These are phyloP conservation scores for Xylaria sp. DNA, from an alignment of 2,329 filamentous ascomycete genomes.

Conservation along the genomic window DNA sequence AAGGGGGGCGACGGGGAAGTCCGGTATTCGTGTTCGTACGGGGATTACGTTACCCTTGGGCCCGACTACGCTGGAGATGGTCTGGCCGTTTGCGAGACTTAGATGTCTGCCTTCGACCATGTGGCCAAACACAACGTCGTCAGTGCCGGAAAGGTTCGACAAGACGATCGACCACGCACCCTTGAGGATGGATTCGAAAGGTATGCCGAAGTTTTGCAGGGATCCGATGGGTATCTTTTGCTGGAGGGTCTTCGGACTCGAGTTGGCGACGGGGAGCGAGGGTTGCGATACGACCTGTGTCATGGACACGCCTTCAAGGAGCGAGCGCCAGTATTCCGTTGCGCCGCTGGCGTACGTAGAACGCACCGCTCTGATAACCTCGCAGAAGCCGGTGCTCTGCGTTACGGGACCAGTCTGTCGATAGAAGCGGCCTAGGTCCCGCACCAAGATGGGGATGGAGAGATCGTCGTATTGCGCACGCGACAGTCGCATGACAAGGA, in stretches of 20 bases:
- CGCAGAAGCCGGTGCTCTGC: conserved; percentile 57
- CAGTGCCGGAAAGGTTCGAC: conserved; percentile 57
- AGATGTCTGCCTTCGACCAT: conserved; percentile 60
- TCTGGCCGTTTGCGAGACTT: conserved; percentile 59
- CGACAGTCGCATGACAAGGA: conserved; percentile 59
- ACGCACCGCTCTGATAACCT: conserved; percentile 57
- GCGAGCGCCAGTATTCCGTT: conserved; percentile 57
- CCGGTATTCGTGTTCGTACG: conserved; percentile 59
- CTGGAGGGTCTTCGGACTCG: conserved; percentile 53
- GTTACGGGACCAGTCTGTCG: conserved; percentile 48
- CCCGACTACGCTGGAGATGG: conserved; percentile 63
- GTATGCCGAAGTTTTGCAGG: conserved; percentile 56
- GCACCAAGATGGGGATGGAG: conserved; percentile 58
- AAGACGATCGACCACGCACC: conserved; percentile 67
- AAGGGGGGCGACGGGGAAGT: conserved; percentile 56
- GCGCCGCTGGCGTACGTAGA: conserved; percentile 52
- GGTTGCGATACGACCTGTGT: conserved; percentile 57
- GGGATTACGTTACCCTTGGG: conserved; percentile 60
- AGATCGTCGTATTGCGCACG: conserved; percentile 61
- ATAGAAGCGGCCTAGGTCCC: conserved; percentile 61
- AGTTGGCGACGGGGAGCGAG: conserved; percentile 54
- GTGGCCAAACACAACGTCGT: conserved; percentile 68
- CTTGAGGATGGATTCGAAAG: conserved; percentile 64
- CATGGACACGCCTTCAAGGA: conserved; percentile 58
- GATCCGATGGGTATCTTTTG: conserved; percentile 55